A percentile compares a stretch with the other conserved stretches of the same genome.
These are phyloP conservation scores for Podila epicladia DNA, from an alignment of 192 early-diverging fungal genomes.

Conservation along the genomic window DNA sequence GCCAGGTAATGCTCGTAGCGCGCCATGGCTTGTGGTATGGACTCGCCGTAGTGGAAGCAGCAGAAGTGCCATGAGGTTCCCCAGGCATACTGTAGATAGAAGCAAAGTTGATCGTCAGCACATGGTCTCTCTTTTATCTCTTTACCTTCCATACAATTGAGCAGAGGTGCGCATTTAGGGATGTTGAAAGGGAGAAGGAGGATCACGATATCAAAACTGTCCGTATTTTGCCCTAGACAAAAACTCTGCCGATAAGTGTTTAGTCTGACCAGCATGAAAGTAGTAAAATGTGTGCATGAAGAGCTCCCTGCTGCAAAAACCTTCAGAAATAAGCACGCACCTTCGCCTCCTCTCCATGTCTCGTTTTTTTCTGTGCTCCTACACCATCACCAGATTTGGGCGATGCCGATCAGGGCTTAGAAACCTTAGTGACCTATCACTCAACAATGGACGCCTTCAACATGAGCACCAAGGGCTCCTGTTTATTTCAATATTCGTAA, in stretches of 20 bases:
- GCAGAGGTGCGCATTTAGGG: not conserved
- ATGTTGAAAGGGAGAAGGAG: not conserved
- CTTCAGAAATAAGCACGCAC: not conserved
- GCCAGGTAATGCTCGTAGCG: constrained; percentile 88
- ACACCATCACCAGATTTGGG: constrained; percentile 4
- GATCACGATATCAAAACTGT: constrained; percentile 1
- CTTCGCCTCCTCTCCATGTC: too few species aligned
- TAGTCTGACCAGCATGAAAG: not conserved
- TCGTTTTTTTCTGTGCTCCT: not conserved
- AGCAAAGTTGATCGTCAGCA: constrained; percentile 7
- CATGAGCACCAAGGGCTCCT: not conserved
- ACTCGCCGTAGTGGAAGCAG: constrained; percentile 76
- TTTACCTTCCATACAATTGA: not conserved
- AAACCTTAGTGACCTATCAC: not conserved
- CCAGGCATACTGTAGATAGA: constrained; percentile 57
- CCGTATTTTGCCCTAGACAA: too few species aligned
- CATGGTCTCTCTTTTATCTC: constrained; percentile 4
- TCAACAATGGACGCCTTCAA: not conserved
- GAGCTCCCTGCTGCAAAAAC: not conserved
- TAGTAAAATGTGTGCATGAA: not conserved
- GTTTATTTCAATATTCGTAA: not conserved
- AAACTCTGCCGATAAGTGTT: too few species aligned
- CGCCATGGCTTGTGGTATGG: constrained; percentile 79
- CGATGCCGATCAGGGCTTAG: constrained; percentile 6
- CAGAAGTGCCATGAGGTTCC: constrained; percentile 92